phyloP scores from a whole-genome alignment of 371 early-diverging fungal genomes.

The Vavraia culicis region DNA sequence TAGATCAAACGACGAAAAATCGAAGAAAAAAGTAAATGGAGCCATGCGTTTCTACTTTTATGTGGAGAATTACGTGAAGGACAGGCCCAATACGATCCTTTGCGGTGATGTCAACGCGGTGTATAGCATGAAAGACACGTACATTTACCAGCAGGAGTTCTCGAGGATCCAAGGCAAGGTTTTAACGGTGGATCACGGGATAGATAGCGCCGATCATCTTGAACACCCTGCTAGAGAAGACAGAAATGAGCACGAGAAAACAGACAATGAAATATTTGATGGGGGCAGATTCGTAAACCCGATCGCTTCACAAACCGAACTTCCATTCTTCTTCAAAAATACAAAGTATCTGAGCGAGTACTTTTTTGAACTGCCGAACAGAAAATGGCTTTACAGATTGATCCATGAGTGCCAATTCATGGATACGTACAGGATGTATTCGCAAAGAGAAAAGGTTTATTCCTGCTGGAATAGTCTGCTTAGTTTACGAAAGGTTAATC shows the following conservation, averaged over 20 bases:
- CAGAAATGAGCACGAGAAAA: too few relatives aligned
- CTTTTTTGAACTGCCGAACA: conserved; percentile 49
- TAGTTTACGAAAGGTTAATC: conserved; percentile 45
- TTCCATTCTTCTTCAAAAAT: conserved; percentile 47
- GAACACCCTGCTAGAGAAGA: too few relatives aligned
- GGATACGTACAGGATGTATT: conserved; percentile 44
- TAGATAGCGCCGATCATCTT: too few relatives aligned
- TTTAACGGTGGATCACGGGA: too few relatives aligned
- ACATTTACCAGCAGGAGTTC: conserved; percentile 16
- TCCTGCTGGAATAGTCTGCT: conserved; percentile 52
- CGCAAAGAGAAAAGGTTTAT: conserved; percentile 36
- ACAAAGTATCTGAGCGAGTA: conserved; percentile 44
- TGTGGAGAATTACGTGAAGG: conserved; percentile 45
- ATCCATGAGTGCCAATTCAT: conserved; percentile 33
- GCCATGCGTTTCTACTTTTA: conserved; percentile 24
- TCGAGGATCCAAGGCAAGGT: conserved; percentile 1
- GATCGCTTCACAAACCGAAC: background rate
- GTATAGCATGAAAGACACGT: conserved; percentile 49
- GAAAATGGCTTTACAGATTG: conserved; percentile 52
- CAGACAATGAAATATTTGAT: too few relatives aligned
- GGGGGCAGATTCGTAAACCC: conserved; percentile 8
- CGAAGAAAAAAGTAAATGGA: conserved; percentile 49
- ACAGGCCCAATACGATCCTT: conserved; percentile 48
- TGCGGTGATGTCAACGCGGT: conserved; percentile 56
- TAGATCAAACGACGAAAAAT: conserved; percentile 47